phyloP scores from a whole-genome alignment of 768 basidiomycete genomes.

The Amanita jacksonii region DNA sequence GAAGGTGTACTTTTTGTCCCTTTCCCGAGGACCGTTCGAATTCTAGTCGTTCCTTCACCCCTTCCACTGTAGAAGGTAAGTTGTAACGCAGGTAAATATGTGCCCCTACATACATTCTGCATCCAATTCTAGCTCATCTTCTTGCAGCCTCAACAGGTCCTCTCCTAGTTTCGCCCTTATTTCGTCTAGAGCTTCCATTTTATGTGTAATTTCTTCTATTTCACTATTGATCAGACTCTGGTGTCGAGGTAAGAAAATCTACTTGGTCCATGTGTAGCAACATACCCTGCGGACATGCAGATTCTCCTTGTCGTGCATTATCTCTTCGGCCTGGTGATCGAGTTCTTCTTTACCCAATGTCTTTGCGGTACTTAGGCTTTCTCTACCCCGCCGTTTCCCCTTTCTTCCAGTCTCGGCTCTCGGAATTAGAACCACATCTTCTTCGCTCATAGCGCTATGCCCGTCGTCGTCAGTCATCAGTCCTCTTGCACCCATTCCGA shows the following conservation, averaged over 20 bases:
- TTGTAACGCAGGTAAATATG: not conserved
- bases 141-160: constrained; percentile 78
- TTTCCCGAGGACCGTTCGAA: constrained; percentile 46
- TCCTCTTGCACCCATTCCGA: constrained; percentile 74
- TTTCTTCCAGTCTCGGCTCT: constrained; percentile 29
- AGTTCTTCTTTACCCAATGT: constrained; percentile 80
- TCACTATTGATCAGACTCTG: constrained; percentile 83
- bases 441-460: constrained; percentile 61
- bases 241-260: constrained; percentile 5
- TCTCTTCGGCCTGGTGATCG: constrained; percentile 74
- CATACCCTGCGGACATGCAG: constrained; percentile 78
- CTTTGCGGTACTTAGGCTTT: constrained; percentile 62
- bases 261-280: constrained; percentile 12
- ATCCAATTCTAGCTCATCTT: constrained; percentile 95
- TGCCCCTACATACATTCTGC: constrained; percentile 66
- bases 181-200: constrained; percentile 77
- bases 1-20: constrained; percentile 29
- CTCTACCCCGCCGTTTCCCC: constrained; percentile 45
- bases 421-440: constrained; percentile 60
- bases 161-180: constrained; percentile 75
- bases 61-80: constrained; percentile 52
- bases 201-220: constrained; percentile 80
- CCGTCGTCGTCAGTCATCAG: constrained; percentile 51
- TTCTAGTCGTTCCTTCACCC: constrained; percentile 76
- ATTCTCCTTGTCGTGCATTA: constrained; percentile 87